Evolutionary conservation across 768 basidiomycete species (phyloP).

Genomic region (Hydnomerulius pinastri): DNA sequence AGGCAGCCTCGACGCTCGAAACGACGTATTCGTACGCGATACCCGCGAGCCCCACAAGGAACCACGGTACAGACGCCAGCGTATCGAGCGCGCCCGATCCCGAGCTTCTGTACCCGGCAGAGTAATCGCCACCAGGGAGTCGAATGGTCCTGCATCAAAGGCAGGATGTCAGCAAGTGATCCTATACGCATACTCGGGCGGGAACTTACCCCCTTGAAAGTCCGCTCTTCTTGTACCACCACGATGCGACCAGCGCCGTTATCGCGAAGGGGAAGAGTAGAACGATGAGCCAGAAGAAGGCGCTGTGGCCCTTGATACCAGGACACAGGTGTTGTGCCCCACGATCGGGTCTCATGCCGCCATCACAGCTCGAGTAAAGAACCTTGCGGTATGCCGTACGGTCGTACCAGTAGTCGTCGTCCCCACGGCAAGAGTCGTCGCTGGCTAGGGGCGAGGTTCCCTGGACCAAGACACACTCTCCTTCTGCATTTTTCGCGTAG

Average conservation of each 20-base stretch:
- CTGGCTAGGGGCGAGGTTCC: slow-evolving; percentile 63
- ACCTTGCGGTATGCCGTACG: slow-evolving; percentile 91
- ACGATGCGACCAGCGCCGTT: slow-evolving; percentile 75
- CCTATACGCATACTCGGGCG: neutral
- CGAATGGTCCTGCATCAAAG: slow-evolving; percentile 63
- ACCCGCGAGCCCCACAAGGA: slow-evolving; percentile 74
- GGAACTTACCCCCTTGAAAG: slow-evolving; percentile 68
- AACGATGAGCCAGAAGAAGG: slow-evolving; percentile 84
- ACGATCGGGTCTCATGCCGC: slow-evolving; percentile 75
- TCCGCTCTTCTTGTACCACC: slow-evolving; percentile 79
- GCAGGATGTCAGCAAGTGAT: slow-evolving; percentile 7
- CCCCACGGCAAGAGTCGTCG: slow-evolving; percentile 63
- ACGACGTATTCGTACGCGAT: slow-evolving; percentile 70
- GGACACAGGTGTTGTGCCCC: slow-evolving; percentile 80
- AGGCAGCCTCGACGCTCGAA: slow-evolving; percentile 43
- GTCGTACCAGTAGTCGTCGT: slow-evolving; percentile 88
- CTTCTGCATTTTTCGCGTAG: slow-evolving; percentile 64
- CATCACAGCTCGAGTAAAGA: slow-evolving; percentile 84
- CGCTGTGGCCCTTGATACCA: slow-evolving; percentile 70
- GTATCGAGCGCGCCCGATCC: slow-evolving; percentile 63
- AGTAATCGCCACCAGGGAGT: slow-evolving; percentile 58
- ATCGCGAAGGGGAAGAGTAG: slow-evolving; percentile 75
- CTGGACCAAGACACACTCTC: slow-evolving; percentile 75
- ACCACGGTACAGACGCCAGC: slow-evolving; percentile 88
- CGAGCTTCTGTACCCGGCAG: slow-evolving; percentile 30